Evolutionary conservation across 2,329 filamentous ascomycete genomes (phyloP), one percentile per base, ranked within the genome.

Genomic region (Curvularia sp.): DNA sequence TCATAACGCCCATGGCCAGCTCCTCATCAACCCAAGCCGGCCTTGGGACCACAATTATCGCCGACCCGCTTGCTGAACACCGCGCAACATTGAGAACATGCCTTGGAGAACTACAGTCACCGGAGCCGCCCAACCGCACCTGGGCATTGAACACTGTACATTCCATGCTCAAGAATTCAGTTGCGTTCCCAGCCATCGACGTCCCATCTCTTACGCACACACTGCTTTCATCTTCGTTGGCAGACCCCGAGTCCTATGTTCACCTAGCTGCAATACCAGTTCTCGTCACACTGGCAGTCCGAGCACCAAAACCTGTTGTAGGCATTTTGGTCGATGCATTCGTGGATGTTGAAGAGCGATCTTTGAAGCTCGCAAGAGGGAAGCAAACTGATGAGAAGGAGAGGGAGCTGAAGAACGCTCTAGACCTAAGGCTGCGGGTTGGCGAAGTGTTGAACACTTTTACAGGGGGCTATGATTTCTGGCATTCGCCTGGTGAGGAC

Each of bases 171-270:
- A 64, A 80, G 24, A 74, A 65, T 39, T 48, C 82, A 0, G 78
- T 80, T 39, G 86, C 86, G 42, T 75, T 74, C 52, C 75, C 87
- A 0, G 79, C 88, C 9, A 73, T 92, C 15, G 89, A 92, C 68
- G 83, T 92, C n/a, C 86, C 86, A 0, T 84, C 87, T 1, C 80
- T 87, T 3, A 79, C 89, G 0, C 84, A 89, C 5, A 80, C 91
- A 1, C 79, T 93, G 0, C 79, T 92, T 53, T 86, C 87, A 1
- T 86, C 84, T 9, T 80, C 91, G 0, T 78, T 92, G 1, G 82
- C 84, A 59, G 88, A 90, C 49, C 79, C 83, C 5, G 90, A 92
- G 55, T 88, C 90, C 55, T 93, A 89, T 69, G 87, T 92, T 60
- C 89, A 90, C 66, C 79, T 89, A 2, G 83, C 86, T n/a, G 85